Conservation (phyloP, 768 basidiomycete species). For the Cantharellus cinnabarinus region DNA sequence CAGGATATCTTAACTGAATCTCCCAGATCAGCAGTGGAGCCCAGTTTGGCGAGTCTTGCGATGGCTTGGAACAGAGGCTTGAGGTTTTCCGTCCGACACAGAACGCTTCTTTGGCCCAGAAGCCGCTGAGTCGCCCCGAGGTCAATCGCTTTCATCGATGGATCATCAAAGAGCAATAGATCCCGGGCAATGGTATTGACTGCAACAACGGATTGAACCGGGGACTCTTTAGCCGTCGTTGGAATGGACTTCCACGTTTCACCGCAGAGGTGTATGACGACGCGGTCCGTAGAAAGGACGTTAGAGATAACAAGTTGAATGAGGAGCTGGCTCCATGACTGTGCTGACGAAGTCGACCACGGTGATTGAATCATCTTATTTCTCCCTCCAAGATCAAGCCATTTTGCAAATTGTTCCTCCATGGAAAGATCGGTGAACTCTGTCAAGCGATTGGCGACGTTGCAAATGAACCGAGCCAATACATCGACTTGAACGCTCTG, state of each 20-base stretch:
- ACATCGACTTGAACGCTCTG: no score
- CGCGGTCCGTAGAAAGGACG: conserved; percentile 48
- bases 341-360: no score
- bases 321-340: conserved; percentile 20
- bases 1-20: conserved; percentile 29
- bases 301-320: conserved; percentile 37
- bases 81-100: conserved; percentile 49
- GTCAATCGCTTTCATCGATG: conserved; percentile 23
- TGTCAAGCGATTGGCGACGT: no score
- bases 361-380: no score
- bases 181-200: conserved; percentile 36
- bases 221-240: conserved; percentile 4
- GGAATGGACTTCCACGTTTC: conserved; percentile 53
- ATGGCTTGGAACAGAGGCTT: conserved; percentile 37
- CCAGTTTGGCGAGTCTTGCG: conserved; percentile 49
- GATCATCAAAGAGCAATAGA: conserved; percentile 35
- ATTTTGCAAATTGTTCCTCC: no score
- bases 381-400: no score
- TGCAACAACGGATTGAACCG: background rate
- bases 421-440: no score
- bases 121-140: conserved; percentile 49
- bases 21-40: conserved; percentile 36
- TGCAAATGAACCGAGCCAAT: no score
- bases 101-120: conserved; percentile 43
- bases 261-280: conserved; percentile 56